Evolutionary conservation across 2,329 filamentous ascomycete genomes (phyloP).

Genomic region (Arthrinium puccinioides): DNA sequence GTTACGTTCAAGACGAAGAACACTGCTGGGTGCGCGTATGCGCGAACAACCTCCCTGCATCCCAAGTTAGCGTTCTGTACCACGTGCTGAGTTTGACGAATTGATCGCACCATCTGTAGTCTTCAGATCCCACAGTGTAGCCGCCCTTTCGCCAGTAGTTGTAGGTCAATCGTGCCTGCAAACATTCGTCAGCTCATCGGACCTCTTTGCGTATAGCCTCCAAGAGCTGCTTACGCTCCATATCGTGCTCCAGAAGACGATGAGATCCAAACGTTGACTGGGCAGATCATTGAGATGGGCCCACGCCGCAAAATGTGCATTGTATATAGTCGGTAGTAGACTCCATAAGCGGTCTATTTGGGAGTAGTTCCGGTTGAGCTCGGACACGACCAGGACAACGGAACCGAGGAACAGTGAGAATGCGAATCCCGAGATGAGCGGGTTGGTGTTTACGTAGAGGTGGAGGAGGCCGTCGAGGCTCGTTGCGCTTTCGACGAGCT

Average conservation of each 20-base stretch:
- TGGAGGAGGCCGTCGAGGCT: slow-evolving; percentile 56
- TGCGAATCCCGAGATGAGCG: slow-evolving; percentile 67
- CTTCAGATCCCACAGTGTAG: slow-evolving; percentile 81
- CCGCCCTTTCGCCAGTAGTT: slow-evolving; percentile 97
- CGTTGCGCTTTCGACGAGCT: slow-evolving; percentile 51
- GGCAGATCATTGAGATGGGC: slow-evolving; percentile 67
- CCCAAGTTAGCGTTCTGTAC: background rate
- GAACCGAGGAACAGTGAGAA: slow-evolving; percentile 64
- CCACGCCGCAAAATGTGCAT: slow-evolving; percentile 79
- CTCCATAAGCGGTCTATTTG: slow-evolving; percentile 94
- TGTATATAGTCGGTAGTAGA: slow-evolving; percentile 79
- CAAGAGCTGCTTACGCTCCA: slow-evolving; percentile 67
- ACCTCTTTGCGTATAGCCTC: slow-evolving; percentile 10
- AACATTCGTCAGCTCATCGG: no score
- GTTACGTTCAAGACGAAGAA: slow-evolving; percentile 82
- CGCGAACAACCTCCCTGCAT: slow-evolving; percentile 61
- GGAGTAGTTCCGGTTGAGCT: slow-evolving; percentile 91
- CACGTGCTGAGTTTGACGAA: no score
- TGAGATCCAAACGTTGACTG: slow-evolving; percentile 63
- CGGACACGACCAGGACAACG: slow-evolving; percentile 68
- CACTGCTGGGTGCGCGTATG: slow-evolving; percentile 50
- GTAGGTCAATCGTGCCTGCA: slow-evolving; percentile 72
- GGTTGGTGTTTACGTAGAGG: slow-evolving; percentile 81
- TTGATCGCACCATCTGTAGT: slow-evolving; percentile 74
- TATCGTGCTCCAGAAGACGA: slow-evolving; percentile 60